A percentile compares a stretch with the other conserved stretches of the same genome.
Evolutionary conservation across 192 early-diverging fungal species (phyloP).

Genomic region (Coemansia guatemalensis): DNA sequence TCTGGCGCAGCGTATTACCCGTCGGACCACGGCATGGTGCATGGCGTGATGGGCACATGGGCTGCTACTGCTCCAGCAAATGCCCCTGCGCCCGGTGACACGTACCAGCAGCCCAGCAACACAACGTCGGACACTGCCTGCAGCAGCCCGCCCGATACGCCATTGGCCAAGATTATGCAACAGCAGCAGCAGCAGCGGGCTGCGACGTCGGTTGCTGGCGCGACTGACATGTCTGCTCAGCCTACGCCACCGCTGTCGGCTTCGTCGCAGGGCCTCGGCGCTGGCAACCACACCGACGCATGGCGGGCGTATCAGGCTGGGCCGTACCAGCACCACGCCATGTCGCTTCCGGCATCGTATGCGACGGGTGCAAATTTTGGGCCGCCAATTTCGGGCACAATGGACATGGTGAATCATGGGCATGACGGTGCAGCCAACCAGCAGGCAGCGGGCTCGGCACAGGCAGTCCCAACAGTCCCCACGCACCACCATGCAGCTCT

Average conservation of each 20-base stretch:
- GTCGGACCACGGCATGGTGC: background rate
- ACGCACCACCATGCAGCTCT: conserved; percentile 22
- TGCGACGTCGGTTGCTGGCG: conserved; percentile 6
- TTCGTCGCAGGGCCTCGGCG: conserved; percentile 25
- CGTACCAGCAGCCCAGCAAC: conserved; percentile 15
- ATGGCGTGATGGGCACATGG: conserved; percentile 22
- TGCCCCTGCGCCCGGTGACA: background rate
- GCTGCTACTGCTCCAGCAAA: background rate
- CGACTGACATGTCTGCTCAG: conserved; percentile 17
- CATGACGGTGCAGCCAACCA: conserved; percentile 14
- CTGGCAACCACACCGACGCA: conserved; percentile 17
- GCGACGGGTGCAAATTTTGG: conserved; percentile 23
- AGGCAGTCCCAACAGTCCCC: conserved; percentile 14
- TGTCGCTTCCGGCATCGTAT: conserved; percentile 22
- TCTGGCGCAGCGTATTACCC: conserved; percentile 1
- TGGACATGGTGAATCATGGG: conserved; percentile 27
- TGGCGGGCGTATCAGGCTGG: conserved; percentile 31
- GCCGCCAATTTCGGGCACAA: conserved; percentile 26
- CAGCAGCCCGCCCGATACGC: conserved; percentile 48
- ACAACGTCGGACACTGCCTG: conserved; percentile 25
- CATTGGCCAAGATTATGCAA: conserved; percentile 48
- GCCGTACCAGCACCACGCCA: conserved; percentile 7
- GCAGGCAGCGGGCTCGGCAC: conserved; percentile 14
- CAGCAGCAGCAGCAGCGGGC: conserved; percentile 26
- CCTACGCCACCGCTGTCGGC: conserved; percentile 50